phyloP scores from a whole-genome alignment of 2,329 filamentous ascomycete species.

The Cladosporium sp. region DNA sequence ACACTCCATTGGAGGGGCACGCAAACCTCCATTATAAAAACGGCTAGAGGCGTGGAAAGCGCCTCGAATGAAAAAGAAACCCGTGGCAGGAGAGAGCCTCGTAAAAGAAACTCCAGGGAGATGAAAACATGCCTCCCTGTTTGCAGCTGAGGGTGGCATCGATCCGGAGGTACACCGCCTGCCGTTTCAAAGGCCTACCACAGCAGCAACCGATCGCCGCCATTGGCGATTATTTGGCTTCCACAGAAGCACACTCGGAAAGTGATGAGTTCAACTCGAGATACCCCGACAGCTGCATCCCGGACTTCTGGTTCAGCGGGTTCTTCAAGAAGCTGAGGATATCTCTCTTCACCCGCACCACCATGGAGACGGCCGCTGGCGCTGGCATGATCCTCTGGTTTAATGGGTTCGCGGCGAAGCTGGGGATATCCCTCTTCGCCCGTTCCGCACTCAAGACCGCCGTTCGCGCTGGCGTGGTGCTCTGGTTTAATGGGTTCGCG shows the following conservation, averaged over 20 bases:
- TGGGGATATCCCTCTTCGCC: too few species aligned
- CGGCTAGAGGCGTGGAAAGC: neutral
- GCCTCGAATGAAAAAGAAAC: neutral
- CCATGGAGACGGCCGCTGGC: conserved; percentile 21
- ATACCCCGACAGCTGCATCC: neutral
- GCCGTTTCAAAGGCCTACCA: neutral
- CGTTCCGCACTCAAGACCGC: neutral
- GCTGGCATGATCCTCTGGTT: conserved; percentile 1
- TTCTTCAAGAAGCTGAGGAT: conserved; percentile 11
- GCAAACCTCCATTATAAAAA: neutral
- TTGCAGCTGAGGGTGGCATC: neutral
- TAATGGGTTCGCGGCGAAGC: too few species aligned
- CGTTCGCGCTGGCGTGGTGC: conserved; percentile 12
- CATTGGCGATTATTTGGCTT: neutral
- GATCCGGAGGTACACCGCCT: neutral
- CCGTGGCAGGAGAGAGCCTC: neutral
- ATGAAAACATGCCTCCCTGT: neutral
- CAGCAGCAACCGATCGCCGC: neutral
- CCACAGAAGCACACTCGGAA: neutral
- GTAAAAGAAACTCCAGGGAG: neutral
- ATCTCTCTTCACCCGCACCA: neutral
- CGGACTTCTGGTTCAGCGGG: conserved; percentile 32
- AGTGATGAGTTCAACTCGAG: neutral
- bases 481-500: neutral
- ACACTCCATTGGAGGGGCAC: neutral